These are phyloP conservation scores for Gnomoniopsis smithogilvyi DNA, from an alignment of 2,329 filamentous ascomycete genomes.

Conservation along the genomic window DNA sequence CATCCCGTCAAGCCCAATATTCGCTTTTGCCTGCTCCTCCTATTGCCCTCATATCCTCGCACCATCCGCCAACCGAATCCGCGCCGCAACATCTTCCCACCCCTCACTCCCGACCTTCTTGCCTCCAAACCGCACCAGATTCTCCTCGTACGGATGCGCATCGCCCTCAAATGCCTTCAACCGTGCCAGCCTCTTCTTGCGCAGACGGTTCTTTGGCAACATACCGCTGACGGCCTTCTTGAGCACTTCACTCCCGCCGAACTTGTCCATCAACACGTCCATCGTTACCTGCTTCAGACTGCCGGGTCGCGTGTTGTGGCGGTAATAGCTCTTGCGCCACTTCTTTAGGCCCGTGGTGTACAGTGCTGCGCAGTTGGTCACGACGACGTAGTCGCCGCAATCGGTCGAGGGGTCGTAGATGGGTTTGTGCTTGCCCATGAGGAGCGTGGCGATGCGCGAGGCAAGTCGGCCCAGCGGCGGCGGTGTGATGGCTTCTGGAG, in stretches of 20 bases:
- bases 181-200: slow-evolving; percentile 81
- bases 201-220: slow-evolving; percentile 92
- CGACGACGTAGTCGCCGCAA: slow-evolving; percentile 98
- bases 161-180: slow-evolving; percentile 96
- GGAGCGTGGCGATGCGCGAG: slow-evolving; percentile 76
- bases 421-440: slow-evolving; percentile 99
- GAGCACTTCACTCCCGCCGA: slow-evolving; percentile 88
- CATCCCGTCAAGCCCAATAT: no score
- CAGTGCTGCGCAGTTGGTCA: slow-evolving; percentile 81
- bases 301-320: slow-evolving; percentile 87
- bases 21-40: background rate
- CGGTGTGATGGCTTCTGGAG: slow-evolving; percentile 51
- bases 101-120: slow-evolving; percentile 50
- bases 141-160: slow-evolving; percentile 86
- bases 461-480: slow-evolving; percentile 89
- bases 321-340: slow-evolving; percentile 93
- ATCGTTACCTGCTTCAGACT: slow-evolving; percentile 85
- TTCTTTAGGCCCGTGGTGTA: slow-evolving; percentile 90
- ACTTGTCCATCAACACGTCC: slow-evolving; percentile 92
- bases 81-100: slow-evolving; percentile 50
- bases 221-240: slow-evolving; percentile 92
- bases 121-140: slow-evolving; percentile 72
- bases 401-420: slow-evolving; percentile 97
- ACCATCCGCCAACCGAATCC: slow-evolving; percentile 46
- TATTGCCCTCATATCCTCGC: slow-evolving; percentile 41